These are phyloP conservation scores for Alternaria novae-zelandiae DNA, from an alignment of 2,329 filamentous ascomycete genomes.

Conservation along the genomic window DNA sequence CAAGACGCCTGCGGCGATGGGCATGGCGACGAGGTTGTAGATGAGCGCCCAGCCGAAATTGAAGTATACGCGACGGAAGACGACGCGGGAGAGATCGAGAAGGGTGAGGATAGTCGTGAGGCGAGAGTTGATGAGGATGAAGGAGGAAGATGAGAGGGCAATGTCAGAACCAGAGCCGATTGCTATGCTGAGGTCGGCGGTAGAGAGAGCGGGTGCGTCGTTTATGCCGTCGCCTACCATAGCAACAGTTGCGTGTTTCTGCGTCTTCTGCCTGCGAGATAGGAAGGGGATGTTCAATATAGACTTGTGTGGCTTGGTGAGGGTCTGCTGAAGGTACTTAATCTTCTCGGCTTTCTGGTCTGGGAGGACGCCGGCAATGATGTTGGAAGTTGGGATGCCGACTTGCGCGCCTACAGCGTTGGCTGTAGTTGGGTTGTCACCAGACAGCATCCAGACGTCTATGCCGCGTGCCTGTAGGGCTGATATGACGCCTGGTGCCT, in stretches of 20 bases:
- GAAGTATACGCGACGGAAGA: slow-evolving; percentile 79
- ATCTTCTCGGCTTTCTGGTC: slow-evolving; percentile 80
- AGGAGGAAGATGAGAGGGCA: slow-evolving; percentile 79
- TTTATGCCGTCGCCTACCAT: slow-evolving; percentile 92
- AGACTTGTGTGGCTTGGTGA: slow-evolving; percentile 29
- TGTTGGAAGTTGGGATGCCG: slow-evolving; percentile 74
- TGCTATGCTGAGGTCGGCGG: slow-evolving; percentile 82
- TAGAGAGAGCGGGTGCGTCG: slow-evolving; percentile 79
- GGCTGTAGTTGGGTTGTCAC: slow-evolving; percentile 87
- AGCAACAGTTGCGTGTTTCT: slow-evolving; percentile 66
- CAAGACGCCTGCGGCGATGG: slow-evolving; percentile 80
- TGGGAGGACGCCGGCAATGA: slow-evolving; percentile 87
- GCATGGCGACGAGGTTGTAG: slow-evolving; percentile 80
- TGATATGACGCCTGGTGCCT: slow-evolving; percentile 69
- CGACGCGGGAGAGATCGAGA: slow-evolving; percentile 71
- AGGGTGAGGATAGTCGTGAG: slow-evolving; percentile 75
- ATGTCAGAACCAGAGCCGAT: slow-evolving; percentile 83
- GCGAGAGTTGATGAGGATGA: slow-evolving; percentile 77
- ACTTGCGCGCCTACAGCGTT: slow-evolving; percentile 76
- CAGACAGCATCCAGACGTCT: slow-evolving; percentile 89
- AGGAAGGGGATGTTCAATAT: slow-evolving; percentile 24
- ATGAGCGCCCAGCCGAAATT: slow-evolving; percentile 87
- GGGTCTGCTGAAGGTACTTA: slow-evolving; percentile 52
- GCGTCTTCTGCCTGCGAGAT: not conserved
- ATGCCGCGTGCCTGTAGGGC: slow-evolving; percentile 70